A percentile compares a stretch with the other conserved stretches of the same genome.
Conservation (phyloP, 139 green algal genomes). For the Eudorina sp. region DNA sequence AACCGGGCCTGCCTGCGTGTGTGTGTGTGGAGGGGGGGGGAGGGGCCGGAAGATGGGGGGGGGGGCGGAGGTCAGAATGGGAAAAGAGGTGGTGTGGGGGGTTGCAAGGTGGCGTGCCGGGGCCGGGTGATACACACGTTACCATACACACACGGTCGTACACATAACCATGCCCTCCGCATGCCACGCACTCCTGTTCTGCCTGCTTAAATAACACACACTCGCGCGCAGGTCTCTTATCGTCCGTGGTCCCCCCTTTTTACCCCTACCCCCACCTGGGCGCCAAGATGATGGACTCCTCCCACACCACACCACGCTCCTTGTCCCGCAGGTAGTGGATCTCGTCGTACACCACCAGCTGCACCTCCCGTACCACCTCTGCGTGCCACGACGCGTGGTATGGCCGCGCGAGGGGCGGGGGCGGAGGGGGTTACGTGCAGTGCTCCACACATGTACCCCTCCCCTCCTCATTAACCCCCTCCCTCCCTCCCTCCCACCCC, state of each 20-base stretch:
- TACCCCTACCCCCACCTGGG: constrained; percentile 58
- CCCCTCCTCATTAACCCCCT: too few relatives aligned
- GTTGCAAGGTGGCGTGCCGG: not conserved
- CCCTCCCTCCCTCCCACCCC: too few relatives aligned
- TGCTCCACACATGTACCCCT: too few relatives aligned
- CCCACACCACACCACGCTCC: constrained; percentile 98
- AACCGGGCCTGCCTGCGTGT: constrained; percentile 54
- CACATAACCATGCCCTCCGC: too few relatives aligned
- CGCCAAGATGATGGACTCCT: constrained; percentile 97
- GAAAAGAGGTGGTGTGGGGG: not conserved
- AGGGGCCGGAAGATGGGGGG: not conserved
- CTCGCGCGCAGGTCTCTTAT: not conserved
- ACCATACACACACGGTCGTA: not conserved
- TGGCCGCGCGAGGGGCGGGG: too few relatives aligned
- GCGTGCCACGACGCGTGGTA: too few relatives aligned
- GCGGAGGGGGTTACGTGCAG: too few relatives aligned
- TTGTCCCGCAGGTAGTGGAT: constrained; percentile 97
- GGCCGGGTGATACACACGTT: too few relatives aligned
- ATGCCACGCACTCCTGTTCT: too few relatives aligned
- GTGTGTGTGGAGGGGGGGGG: too few relatives aligned
- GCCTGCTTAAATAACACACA: too few relatives aligned
- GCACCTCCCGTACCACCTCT: constrained; percentile 91
- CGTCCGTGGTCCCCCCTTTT: not conserved
- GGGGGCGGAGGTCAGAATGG: not conserved
- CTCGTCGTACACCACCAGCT: constrained; percentile 97